A percentile compares a stretch with the other conserved stretches of the same genome.
Evolutionary conservation across 2,329 filamentous ascomycete species (phyloP).

Genomic region (Coleophoma crateriformis): DNA sequence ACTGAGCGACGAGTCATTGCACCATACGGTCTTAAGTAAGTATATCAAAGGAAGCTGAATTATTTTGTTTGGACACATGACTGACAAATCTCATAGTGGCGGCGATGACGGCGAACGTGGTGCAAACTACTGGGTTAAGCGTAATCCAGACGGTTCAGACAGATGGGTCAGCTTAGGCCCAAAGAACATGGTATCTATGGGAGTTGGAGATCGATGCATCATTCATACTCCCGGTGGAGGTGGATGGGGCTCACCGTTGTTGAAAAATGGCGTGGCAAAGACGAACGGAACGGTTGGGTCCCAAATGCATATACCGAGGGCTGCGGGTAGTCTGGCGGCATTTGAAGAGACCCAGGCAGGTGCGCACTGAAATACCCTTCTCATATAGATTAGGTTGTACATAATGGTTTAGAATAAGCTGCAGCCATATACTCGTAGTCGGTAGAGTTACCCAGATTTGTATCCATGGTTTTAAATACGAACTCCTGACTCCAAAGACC

Average conservation of each 20-base stretch:
- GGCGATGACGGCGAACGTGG: conserved; percentile 40
- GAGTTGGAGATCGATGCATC: conserved; percentile 16
- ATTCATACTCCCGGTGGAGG: conserved; percentile 17
- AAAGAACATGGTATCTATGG: conserved; percentile 15
- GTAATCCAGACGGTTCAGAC: not conserved
- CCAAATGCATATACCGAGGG: not conserved
- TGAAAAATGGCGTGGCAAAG: not conserved
- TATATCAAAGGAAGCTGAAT: not conserved
- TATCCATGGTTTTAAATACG: no score
- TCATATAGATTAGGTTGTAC: no score
- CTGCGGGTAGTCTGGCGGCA: not conserved
- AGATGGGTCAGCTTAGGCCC: conserved; percentile 16
- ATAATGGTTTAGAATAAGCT: no score
- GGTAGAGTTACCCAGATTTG: no score
- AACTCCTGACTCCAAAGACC: no score
- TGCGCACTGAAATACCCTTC: not conserved
- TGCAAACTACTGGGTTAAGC: conserved; percentile 1
- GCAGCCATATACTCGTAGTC: no score
- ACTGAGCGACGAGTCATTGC: conserved; percentile 69
- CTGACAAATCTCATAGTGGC: conserved; percentile 68
- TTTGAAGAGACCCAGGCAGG: not conserved
- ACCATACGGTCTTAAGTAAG: conserved; percentile 55
- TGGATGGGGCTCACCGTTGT: conserved; percentile 12
- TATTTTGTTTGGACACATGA: conserved; percentile 69
- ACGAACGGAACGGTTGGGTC: not conserved